Conservation (phyloP, 2,329 filamentous ascomycete genomes). For the Apiospora malaysiana region DNA sequence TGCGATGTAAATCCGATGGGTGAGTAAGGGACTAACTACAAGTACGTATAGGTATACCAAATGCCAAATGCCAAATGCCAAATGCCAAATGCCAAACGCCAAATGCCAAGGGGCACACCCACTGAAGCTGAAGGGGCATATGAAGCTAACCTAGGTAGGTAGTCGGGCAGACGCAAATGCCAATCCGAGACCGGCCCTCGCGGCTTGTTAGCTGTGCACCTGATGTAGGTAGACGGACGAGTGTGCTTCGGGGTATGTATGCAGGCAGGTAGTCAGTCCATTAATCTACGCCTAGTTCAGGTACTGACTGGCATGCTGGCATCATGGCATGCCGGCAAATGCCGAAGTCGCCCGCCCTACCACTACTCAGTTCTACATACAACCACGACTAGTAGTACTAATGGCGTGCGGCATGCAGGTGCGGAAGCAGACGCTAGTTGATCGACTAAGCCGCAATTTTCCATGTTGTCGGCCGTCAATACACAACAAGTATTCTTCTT, state of each 20-base stretch:
- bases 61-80: no score
- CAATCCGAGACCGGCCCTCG: neutral
- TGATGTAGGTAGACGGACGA: neutral
- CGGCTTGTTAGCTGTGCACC: neutral
- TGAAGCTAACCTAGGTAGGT: no score
- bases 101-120: no score
- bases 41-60: no score
- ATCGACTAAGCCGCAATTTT: no score
- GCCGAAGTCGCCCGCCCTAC: constrained; percentile 5
- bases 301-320: neutral
- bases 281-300: neutral
- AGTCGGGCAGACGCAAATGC: neutral
- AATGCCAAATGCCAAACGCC: no score
- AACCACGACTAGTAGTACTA: no score
- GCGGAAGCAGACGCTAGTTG: neutral
- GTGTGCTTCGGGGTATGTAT: neutral
- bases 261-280: neutral
- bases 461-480: neutral
- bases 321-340: neutral
- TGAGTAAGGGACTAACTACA: neutral
- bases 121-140: no score
- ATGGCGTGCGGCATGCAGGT: neutral
- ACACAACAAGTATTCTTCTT: no score
- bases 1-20: constrained; percentile 7
- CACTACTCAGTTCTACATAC: no score